Evolutionary conservation across 495 filamentous ascomycete genomes (phyloP).

Genomic region (Extremus antarcticus): DNA sequence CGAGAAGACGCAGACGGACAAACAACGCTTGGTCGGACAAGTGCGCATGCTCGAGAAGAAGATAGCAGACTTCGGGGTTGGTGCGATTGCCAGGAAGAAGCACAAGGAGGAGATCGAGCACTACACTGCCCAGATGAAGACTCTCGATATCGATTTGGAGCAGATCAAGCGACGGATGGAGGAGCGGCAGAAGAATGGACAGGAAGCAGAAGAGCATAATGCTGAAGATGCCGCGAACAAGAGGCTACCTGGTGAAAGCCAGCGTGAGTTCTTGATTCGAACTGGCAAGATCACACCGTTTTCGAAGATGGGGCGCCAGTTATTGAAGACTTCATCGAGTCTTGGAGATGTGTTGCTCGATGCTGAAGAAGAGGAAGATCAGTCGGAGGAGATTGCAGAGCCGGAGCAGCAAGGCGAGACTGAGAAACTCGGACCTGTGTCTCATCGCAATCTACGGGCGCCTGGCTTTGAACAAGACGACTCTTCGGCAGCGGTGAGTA

Average conservation of each 20-base stretch:
- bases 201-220: conserved; percentile 28
- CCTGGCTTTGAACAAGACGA: conserved; percentile 61
- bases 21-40: conserved; percentile 43
- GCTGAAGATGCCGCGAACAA: conserved; percentile 36
- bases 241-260: conserved; percentile 64
- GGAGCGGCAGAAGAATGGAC: conserved; percentile 41
- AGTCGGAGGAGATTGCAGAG: conserved; percentile 36
- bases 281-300: conserved; percentile 98
- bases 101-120: conserved; percentile 52
- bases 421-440: conserved; percentile 39
- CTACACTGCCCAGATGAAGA: conserved; percentile 48
- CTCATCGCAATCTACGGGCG: conserved; percentile 68
- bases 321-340: conserved; percentile 30
- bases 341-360: conserved; percentile 57
- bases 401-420: conserved; percentile 14
- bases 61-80: conserved; percentile 37
- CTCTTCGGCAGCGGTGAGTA: conserved; percentile 22
- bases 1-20: conserved; percentile 57
- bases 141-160: conserved; percentile 54
- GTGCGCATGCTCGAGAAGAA: conserved; percentile 42
- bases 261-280: conserved; percentile 80
- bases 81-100: conserved; percentile 35
- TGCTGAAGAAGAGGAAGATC: conserved; percentile 58
- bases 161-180: conserved; percentile 74
- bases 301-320: conserved; percentile 44